Evolutionary conservation across 257 asterid genomes (phyloP), one percentile per base, ranked within the genome.

Genomic region (Cynanchum wilfordii): DNA sequence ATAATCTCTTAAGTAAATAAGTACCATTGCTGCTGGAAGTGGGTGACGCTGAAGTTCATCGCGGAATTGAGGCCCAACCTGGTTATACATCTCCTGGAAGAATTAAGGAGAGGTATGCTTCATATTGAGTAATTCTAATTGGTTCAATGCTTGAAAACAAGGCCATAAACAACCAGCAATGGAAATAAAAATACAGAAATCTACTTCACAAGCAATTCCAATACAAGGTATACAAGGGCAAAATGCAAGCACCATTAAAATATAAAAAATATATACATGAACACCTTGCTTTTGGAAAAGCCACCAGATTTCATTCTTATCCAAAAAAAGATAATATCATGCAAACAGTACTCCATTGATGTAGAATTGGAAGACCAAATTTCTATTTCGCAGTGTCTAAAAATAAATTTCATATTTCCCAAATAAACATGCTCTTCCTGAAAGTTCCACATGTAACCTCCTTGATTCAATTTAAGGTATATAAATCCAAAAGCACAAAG

Each of bases 21-120:
- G 77, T 92, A 95, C 98, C 98, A 90, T 82, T 75, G 90, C 36
- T 20, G 87, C 72, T 36, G 98, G 92, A 78, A 92, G 87, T 80
- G 83, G 86, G 74, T 92, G 89, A 74, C 98, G 90, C 76, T 90
- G 92, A 84, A 95, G 92, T 80, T 95, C 99, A 77, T 95, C 98
- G 60, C 87, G 90, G 72, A 95, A 92, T 79, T 95, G 98, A 73
- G 97, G 85, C 78, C 97, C 99, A 73, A 86, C 92, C 76, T 89
- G 97, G 70, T 90, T 77, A 80, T 86, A 92, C 99, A 95, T 92
- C 86, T 90, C 98, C 99, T 95, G 90, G 62, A 77, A 80, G 69
- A 68, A 42, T 42, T 42, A 42, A 59, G 64, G 45, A 67, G 50
- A 27, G 29, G 38, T 27, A 0, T 42, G 11, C 25, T 10, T 17